These are phyloP conservation scores for Melocanna baccifera DNA, from an alignment of 176 grass and related monocot genomes.

Conservation along the genomic window DNA sequence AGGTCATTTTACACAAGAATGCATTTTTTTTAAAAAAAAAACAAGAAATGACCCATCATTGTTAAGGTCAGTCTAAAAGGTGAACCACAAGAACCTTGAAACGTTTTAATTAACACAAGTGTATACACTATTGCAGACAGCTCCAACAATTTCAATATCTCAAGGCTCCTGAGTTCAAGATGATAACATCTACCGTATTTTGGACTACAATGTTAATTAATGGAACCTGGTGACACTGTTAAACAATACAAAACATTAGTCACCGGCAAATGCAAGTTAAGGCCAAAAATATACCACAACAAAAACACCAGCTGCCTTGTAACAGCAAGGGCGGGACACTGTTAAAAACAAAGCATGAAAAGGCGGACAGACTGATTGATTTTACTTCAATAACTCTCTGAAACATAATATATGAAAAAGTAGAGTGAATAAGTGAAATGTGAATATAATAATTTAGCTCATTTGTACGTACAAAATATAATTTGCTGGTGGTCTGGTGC, in stretches of 20 bases:
- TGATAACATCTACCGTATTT: neutral
- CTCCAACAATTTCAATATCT: neutral
- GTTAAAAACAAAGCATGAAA: neutral
- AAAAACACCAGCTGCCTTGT: neutral
- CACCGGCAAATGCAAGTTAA: neutral
- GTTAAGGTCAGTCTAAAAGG: slow-evolving; percentile 9
- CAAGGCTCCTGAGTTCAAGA: neutral
- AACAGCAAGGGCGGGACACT: neutral
- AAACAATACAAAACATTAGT: neutral
- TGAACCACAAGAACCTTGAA: slow-evolving; percentile 3
- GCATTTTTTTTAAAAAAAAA: neutral
- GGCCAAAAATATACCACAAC: neutral
- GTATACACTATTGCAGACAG: neutral
- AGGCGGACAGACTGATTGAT: neutral
- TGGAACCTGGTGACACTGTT: neutral
- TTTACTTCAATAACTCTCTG: slow-evolving; percentile 3
- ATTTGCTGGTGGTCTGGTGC: slow-evolving; percentile 85
- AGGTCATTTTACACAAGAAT: slow-evolving; percentile 26
- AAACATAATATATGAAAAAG: neutral
- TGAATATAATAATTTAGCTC: neutral
- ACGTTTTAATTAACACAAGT: neutral
- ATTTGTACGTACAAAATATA: slow-evolving; percentile 69
- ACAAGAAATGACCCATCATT: neutral
- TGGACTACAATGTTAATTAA: neutral
- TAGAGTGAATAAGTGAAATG: neutral